Evolutionary conservation across 768 basidiomycete genomes (phyloP).

Genomic region (Suillus cothurnatus): DNA sequence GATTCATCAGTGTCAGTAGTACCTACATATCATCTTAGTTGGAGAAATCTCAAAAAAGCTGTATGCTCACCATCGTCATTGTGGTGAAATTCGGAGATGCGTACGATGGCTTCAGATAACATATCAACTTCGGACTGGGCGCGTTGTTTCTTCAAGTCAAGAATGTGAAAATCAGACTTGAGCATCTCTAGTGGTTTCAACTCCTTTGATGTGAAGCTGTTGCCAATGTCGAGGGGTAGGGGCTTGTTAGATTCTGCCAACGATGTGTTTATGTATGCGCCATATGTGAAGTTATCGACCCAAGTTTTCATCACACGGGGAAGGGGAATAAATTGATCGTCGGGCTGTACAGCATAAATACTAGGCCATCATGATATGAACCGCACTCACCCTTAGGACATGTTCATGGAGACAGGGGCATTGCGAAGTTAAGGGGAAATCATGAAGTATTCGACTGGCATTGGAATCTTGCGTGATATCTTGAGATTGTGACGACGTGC

Average conservation of each 20-base stretch:
- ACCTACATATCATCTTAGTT: background rate
- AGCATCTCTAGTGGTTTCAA: background rate
- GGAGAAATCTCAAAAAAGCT: background rate
- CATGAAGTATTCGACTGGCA: background rate
- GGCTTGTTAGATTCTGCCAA: background rate
- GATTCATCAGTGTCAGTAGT: background rate
- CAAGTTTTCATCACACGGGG: background rate
- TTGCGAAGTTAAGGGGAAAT: background rate
- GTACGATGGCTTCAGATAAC: background rate
- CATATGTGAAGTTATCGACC: background rate
- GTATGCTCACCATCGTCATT: background rate
- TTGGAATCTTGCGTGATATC: background rate
- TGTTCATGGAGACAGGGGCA: background rate
- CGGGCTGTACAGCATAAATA: background rate
- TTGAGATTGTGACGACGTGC: background rate
- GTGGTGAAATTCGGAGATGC: background rate
- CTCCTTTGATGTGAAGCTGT: background rate
- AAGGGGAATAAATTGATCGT: background rate
- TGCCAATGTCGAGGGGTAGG: background rate
- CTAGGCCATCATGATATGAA: background rate
- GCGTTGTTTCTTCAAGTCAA: conserved; percentile 4
- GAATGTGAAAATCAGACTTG: background rate
- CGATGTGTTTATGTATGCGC: background rate
- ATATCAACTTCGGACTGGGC: background rate
- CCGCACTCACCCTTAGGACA: background rate